A percentile compares a stretch with the other conserved stretches of the same genome.
These are phyloP conservation scores for Diophrys appendiculata DNA, from an alignment of 73 alveolate species.

Conservation along the genomic window DNA sequence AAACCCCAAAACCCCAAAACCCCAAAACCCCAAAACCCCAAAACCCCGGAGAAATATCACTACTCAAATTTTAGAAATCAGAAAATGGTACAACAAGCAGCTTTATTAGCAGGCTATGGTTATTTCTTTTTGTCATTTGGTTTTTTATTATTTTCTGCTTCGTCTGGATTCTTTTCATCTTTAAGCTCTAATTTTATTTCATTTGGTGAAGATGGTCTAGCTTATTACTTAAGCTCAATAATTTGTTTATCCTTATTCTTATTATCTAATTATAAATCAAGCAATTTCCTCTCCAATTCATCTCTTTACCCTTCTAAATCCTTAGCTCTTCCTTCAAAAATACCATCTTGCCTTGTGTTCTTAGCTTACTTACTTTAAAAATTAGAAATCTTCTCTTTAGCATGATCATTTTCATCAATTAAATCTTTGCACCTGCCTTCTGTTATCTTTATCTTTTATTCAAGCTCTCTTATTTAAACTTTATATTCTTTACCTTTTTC, in stretches of 20 bases:
- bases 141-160: not conserved
- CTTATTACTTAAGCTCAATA: not conserved
- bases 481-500: not conserved
- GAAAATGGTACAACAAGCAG: not conserved
- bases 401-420: slow-evolving; percentile 13
- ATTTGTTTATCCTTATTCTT: not conserved
- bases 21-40: no score
- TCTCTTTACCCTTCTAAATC: slow-evolving; percentile 1
- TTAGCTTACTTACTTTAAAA: not conserved
- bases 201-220: not conserved
- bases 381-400: not conserved
- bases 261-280: not conserved
- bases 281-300: slow-evolving; percentile 16
- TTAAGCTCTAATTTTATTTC: not conserved
- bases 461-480: slow-evolving; percentile 6
- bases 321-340: slow-evolving; percentile 4
- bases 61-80: no score
- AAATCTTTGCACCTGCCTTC: slow-evolving; percentile 14
- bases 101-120: not conserved
- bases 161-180: not conserved
- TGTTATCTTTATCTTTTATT: slow-evolving; percentile 1
- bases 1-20: no score
- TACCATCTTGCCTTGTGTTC: not conserved
- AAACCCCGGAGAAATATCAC: no score
- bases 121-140: not conserved